phyloP scores from a whole-genome alignment of 495 filamentous ascomycete species.

The Penicillium arizonense region DNA sequence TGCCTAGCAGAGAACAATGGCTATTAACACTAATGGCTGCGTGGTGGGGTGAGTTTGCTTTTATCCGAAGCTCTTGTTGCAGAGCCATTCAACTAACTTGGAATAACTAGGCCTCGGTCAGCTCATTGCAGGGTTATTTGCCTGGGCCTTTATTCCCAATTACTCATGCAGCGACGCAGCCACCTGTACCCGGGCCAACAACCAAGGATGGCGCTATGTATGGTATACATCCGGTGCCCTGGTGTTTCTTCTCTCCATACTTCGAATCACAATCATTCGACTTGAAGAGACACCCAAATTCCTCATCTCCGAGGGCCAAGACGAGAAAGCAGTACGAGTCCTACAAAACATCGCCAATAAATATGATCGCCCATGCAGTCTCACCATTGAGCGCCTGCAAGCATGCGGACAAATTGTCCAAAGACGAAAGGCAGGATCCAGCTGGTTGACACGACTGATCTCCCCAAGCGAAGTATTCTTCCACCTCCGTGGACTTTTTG shows the following conservation, averaged over 20 bases:
- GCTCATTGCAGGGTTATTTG: slow-evolving; percentile 36
- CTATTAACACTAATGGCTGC: slow-evolving; percentile 48
- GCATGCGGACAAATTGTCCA: slow-evolving; percentile 17
- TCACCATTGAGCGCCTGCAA: slow-evolving; percentile 59
- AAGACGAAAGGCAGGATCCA: slow-evolving; percentile 30
- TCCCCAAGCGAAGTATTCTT: slow-evolving; percentile 49
- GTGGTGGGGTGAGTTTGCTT: slow-evolving; percentile 43
- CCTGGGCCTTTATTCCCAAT: slow-evolving; percentile 46
- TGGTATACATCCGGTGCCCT: slow-evolving; percentile 61
- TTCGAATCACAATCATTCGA: slow-evolving; percentile 65
- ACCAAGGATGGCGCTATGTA: slow-evolving; percentile 57
- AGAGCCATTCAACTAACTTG: not conserved
- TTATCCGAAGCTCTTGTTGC: not conserved
- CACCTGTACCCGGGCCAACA: slow-evolving; percentile 45
- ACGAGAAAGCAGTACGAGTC: slow-evolving; percentile 58
- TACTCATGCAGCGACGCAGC: slow-evolving; percentile 32
- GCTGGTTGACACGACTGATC: slow-evolving; percentile 29
- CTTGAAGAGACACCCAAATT: slow-evolving; percentile 74
- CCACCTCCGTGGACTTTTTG: slow-evolving; percentile 64
- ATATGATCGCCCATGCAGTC: slow-evolving; percentile 60
- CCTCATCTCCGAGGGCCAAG: slow-evolving; percentile 61
- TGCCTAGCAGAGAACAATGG: slow-evolving; percentile 46
- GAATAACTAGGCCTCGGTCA: slow-evolving; percentile 22
- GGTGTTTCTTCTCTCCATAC: slow-evolving; percentile 63
- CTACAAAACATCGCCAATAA: slow-evolving; percentile 60